These are phyloP conservation scores for Phyllosticta citrichinensis DNA, from an alignment of 2,329 filamentous ascomycete species.

Conservation along the genomic window DNA sequence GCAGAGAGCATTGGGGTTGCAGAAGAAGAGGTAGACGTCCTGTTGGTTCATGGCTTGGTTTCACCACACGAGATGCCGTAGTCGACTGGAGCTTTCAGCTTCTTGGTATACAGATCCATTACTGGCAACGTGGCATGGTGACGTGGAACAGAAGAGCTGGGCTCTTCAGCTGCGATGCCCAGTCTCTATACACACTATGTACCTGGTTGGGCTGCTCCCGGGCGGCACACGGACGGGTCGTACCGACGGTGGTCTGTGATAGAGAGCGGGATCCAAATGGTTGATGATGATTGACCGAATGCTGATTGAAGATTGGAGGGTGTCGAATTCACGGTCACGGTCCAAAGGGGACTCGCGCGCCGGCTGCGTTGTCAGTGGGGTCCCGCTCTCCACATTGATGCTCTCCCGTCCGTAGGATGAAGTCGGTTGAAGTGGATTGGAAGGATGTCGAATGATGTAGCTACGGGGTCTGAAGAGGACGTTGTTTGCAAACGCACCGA, in stretches of 20 bases:
- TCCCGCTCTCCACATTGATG: neutral
- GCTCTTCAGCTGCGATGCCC: neutral
- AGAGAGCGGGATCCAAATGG: neutral
- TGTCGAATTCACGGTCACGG: neutral
- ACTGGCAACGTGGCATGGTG: no score
- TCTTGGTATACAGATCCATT: neutral
- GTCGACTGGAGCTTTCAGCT: neutral
- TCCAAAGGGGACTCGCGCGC: neutral
- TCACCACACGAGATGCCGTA: neutral
- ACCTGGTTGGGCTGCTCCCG: neutral
- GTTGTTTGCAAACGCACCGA: neutral
- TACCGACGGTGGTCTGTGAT: neutral
- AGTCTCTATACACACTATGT: neutral
- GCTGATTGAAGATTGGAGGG: neutral
- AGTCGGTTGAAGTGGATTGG: neutral
- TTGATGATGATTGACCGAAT: neutral
- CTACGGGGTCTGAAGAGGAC: neutral
- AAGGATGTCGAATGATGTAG: neutral
- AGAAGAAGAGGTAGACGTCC: neutral
- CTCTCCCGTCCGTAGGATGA: neutral
- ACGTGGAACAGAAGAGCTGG: neutral
- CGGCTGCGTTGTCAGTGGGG: neutral
- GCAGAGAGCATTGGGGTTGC: neutral
- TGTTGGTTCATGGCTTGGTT: neutral
- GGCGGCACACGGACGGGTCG: neutral